These are phyloP conservation scores for Diplodia sapinea DNA, from an alignment of 2,329 filamentous ascomycete species.

Conservation along the genomic window DNA sequence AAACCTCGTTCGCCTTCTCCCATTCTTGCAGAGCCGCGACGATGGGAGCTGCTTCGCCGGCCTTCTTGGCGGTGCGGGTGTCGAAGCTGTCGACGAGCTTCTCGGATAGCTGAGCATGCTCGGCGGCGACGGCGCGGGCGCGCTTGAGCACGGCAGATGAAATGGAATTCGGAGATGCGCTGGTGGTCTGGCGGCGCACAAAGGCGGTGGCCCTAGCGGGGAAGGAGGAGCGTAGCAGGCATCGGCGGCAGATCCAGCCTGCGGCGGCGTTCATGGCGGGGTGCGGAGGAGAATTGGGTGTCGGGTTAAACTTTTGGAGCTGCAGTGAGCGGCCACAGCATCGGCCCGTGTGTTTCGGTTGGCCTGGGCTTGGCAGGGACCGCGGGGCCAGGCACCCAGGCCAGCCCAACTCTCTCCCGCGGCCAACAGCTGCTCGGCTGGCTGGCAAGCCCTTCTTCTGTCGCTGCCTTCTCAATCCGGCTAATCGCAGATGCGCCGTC, in stretches of 20 bases:
- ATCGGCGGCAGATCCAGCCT: conserved; percentile 29
- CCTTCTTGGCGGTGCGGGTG: conserved; percentile 60
- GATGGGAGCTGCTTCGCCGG: conserved; percentile 61
- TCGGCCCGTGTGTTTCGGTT: conserved; percentile 13
- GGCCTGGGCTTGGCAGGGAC: conserved; percentile 15
- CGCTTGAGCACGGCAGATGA: conserved; percentile 62
- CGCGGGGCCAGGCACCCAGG: not conserved
- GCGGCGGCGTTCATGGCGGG: conserved; percentile 25
- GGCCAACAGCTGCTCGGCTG: not conserved
- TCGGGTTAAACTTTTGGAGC: conserved; percentile 12
- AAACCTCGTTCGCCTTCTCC: conserved; percentile 63
- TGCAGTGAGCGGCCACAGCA: not conserved
- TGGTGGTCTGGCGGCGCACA: conserved; percentile 22
- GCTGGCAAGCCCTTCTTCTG: not conserved
- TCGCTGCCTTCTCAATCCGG: not conserved
- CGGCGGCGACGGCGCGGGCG: conserved; percentile 60
- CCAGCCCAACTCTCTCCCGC: not conserved
- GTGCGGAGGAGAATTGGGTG: not conserved
- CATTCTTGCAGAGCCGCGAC: conserved; percentile 61
- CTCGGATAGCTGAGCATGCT: conserved; percentile 61
- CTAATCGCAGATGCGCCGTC: not conserved
- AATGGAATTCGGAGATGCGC: conserved; percentile 43
- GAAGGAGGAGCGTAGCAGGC: conserved; percentile 8
- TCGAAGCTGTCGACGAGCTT: conserved; percentile 63
- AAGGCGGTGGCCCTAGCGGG: not conserved